A percentile compares a stretch with the other conserved stretches of the same genome.
Evolutionary conservation across 305 asterid genomes (phyloP).

Genomic region (Fraxinus ornus): DNA sequence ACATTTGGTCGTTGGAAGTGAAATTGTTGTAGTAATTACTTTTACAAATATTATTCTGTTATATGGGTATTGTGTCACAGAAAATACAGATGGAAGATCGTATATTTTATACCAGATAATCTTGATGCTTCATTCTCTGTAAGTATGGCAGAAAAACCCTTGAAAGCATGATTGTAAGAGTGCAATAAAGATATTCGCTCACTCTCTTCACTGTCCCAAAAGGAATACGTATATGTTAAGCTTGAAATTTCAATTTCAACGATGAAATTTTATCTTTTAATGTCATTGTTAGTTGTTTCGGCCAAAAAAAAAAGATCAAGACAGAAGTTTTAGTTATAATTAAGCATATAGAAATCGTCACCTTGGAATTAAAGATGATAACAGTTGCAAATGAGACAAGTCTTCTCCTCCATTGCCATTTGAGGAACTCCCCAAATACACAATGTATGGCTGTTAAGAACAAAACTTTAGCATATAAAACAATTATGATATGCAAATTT

Average conservation of each 20-base stretch:
- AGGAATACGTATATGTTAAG: not conserved
- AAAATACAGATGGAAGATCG: not conserved
- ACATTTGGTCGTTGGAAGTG: too few relatives aligned
- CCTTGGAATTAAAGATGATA: slow-evolving; percentile 66
- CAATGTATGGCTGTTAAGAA: slow-evolving; percentile 63
- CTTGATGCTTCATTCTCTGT: slow-evolving; percentile 58
- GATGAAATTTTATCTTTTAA: not conserved
- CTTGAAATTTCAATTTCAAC: not conserved
- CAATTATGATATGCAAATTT: not conserved
- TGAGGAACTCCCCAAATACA: slow-evolving; percentile 68
- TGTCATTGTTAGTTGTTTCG: not conserved
- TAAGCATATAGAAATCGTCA: slow-evolving; percentile 2
- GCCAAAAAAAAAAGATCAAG: not conserved
- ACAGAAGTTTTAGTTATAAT: not conserved
- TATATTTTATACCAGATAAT: slow-evolving; percentile 43
- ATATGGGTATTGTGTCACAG: not conserved
- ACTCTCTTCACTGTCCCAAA: slow-evolving; percentile 45
- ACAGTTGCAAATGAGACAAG: slow-evolving; percentile 38
- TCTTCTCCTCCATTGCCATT: slow-evolving; percentile 24
- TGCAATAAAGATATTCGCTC: slow-evolving; percentile 37
- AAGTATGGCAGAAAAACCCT: slow-evolving; percentile 70
- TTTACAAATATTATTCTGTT: not conserved
- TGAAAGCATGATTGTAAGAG: slow-evolving; percentile 59
- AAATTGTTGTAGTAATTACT: too few relatives aligned
- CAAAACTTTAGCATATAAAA: not conserved